Evolutionary conservation across 805 yeast genomes (phyloP).

Genomic region (Cyberlindnera mrakii): DNA sequence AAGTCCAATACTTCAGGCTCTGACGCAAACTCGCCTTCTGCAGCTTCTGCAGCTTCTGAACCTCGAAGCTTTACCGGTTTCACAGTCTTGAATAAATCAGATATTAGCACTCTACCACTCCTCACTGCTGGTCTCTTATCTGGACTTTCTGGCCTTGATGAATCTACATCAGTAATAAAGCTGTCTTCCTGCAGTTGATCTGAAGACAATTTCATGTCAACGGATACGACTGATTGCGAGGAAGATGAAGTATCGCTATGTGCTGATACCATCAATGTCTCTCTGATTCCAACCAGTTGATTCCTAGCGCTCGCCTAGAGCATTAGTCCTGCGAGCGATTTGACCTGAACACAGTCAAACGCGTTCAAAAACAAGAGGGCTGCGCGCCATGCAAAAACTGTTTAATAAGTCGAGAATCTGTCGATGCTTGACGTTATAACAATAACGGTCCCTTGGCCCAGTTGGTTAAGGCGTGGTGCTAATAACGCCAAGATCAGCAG

Average conservation of each 20-base stretch:
- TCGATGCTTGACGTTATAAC: too few species aligned
- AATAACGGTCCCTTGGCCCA: conserved; percentile 48
- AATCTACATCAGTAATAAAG: conserved; percentile 7
- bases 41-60: not conserved
- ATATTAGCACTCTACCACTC: conserved; percentile 5
- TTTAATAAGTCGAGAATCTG: too few species aligned
- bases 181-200: conserved; percentile 3
- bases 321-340: too few species aligned
- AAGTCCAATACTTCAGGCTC: not conserved
- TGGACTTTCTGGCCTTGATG: not conserved
- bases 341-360: too few species aligned
- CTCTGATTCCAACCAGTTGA: too few species aligned
- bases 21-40: not conserved
- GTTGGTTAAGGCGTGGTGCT: conserved; percentile 58
- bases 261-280: too few species aligned
- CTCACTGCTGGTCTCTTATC: not conserved
- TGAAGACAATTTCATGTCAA: not conserved
- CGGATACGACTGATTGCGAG: conserved; percentile 4
- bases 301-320: too few species aligned
- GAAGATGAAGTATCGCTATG: not conserved
- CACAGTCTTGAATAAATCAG: conserved; percentile 11
- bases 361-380: not conserved
- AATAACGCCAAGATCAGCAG: conserved; percentile 63
- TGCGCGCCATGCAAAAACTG: not conserved
- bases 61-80: conserved; percentile 2